Conservation (phyloP, 164 flowering plant species). For the Kalanchoe fedtschenkoi region DNA sequence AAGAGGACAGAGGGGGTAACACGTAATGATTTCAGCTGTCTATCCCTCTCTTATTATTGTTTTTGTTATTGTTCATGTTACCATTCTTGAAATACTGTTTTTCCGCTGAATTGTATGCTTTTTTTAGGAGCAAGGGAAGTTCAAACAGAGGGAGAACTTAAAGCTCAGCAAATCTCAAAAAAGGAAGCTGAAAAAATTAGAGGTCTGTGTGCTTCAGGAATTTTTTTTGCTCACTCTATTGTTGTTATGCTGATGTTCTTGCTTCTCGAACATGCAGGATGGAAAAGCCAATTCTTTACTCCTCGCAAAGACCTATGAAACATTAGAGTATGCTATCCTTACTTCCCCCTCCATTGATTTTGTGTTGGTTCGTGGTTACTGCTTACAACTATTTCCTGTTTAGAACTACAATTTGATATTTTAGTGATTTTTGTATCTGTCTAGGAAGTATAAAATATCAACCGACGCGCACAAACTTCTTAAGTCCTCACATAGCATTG, state of each 20-base stretch:
- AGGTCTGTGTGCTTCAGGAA: not conserved
- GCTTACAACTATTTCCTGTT: not conserved
- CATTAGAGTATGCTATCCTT: slow-evolving; percentile 42
- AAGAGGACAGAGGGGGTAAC: too few species aligned
- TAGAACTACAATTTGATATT: not conserved
- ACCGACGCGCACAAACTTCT: slow-evolving; percentile 50
- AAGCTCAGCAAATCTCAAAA: slow-evolving; percentile 3
- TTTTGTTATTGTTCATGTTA: too few species aligned
- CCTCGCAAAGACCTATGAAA: slow-evolving; percentile 34
- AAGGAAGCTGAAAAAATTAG: not conserved
- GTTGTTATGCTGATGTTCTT: not conserved
- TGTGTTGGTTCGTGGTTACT: not conserved
- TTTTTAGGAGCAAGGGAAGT: not conserved
- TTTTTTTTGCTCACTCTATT: not conserved
- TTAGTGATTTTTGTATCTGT: not conserved
- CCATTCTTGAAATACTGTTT: too few species aligned
- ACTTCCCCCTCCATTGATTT: not conserved
- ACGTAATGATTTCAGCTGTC: too few species aligned
- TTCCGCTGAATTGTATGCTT: too few species aligned
- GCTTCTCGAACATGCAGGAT: too few species aligned
- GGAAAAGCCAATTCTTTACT: too few species aligned
- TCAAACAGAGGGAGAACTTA: not conserved
- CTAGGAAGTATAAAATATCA: slow-evolving; percentile 62
- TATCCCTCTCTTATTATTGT: too few species aligned
- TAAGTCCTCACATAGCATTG: slow-evolving; percentile 50